Percentiles rank a stretch among this genome's conserved stretches.
phyloP scores from a whole-genome alignment of 2,329 filamentous ascomycete genomes.

The Diaporthe ilicicola region DNA sequence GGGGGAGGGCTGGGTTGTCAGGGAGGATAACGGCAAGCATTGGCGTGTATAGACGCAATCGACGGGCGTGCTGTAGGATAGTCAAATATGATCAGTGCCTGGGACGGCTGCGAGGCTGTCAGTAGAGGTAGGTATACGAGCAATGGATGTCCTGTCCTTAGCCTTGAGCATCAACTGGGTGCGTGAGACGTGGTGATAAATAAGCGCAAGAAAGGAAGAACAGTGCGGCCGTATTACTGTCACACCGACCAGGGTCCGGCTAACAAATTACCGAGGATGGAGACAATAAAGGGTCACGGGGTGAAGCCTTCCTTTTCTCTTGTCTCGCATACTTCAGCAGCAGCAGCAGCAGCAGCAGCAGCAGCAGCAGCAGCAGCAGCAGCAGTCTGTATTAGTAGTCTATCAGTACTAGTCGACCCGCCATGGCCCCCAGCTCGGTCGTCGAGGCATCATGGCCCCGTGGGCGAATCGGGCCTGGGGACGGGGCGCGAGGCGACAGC shows the following conservation, averaged over 20 bases:
- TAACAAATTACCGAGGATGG: constrained; percentile 1
- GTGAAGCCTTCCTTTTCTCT: not conserved
- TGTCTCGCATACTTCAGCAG: not conserved
- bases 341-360: too few relatives aligned
- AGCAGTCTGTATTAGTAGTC: too few relatives aligned
- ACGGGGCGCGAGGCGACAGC: not conserved
- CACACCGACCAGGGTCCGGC: not conserved
- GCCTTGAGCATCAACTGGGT: not conserved
- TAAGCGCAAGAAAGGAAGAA: constrained; percentile 24
- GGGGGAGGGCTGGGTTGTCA: not conserved
- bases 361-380: not conserved
- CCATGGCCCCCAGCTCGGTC: constrained; percentile 8
- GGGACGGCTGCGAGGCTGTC: not conserved
- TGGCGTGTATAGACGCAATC: not conserved
- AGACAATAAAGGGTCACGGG: not conserved
- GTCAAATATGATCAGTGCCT: not conserved
- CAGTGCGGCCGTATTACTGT: constrained; percentile 21
- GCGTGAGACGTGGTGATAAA: not conserved
- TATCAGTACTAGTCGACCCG: not conserved
- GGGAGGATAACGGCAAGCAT: not conserved
- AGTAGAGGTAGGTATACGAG: not conserved
- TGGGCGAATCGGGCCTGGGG: not conserved
- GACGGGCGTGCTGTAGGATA: constrained; percentile 16
- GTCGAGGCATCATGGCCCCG: not conserved
- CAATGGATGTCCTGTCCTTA: not conserved